These are phyloP conservation scores for Lasiodiplodia gonubiensis DNA, from an alignment of 2,329 filamentous ascomycete genomes.

Conservation along the genomic window DNA sequence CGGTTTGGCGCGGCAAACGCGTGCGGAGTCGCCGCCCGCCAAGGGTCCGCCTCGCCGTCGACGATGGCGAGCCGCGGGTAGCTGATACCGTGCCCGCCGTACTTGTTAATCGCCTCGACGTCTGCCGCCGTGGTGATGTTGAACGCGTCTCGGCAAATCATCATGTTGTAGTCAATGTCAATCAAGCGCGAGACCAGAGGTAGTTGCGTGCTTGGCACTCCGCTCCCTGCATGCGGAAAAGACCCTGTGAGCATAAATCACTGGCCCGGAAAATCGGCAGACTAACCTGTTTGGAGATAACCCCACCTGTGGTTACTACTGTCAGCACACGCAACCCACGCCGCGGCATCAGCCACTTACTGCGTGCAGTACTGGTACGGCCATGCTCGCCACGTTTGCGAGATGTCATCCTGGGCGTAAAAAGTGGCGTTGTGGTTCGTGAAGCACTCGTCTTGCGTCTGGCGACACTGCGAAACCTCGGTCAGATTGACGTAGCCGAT, in stretches of 20 bases:
- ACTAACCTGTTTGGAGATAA: constrained; percentile 66
- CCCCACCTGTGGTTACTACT: constrained; percentile 66
- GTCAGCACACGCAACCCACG: constrained; percentile 4
- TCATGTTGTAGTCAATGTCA: constrained; percentile 65
- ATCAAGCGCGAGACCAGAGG: constrained; percentile 75
- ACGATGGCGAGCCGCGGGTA: constrained; percentile 79
- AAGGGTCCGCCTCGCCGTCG: constrained; percentile 80
- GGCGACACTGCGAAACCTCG: constrained; percentile 47
- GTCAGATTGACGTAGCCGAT: constrained; percentile 61
- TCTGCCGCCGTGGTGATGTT: constrained; percentile 70
- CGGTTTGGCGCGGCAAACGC: constrained; percentile 65
- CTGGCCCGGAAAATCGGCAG: background rate
- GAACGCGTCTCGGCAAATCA: constrained; percentile 71
- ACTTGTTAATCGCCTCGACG: constrained; percentile 72
- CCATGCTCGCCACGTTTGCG: constrained; percentile 59
- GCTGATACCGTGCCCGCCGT: constrained; percentile 73
- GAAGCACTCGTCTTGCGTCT: constrained; percentile 60
- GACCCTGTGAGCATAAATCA: background rate
- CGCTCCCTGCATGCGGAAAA: constrained; percentile 58
- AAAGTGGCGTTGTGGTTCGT: constrained; percentile 53
- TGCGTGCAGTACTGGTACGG: constrained; percentile 63
- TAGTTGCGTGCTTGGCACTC: constrained; percentile 66
- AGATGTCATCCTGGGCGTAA: constrained; percentile 53
- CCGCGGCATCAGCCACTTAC: constrained; percentile 3
- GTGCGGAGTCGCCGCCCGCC: constrained; percentile 76